Base-by-base conservation (phyloP, 108 stramenopile genomes). In the Fragilaria radians region DNA sequence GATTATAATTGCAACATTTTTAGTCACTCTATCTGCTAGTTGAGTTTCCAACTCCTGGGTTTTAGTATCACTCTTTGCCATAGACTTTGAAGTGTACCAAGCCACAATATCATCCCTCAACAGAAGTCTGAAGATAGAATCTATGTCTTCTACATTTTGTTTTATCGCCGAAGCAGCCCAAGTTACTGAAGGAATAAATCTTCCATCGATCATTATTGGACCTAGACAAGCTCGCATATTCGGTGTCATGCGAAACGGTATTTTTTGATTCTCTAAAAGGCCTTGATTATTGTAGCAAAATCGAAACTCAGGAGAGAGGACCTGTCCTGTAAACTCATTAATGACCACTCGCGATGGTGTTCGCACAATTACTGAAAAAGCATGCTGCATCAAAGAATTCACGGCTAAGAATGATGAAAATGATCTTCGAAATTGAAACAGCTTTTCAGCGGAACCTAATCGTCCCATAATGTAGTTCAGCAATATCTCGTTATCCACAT, bases 171-270 rank as follows among this genome's bases (percentile, higher is more conserved):
- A 73, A 23, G 85, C 83, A 28, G 77, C 69, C 46, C 62, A 79
- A 18, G 73, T 70, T 63, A 92, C 74, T 0, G 87, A 75, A 29
- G 77, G 73, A 27, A 85, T 50, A 52, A 89, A 86, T 11, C 66
- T 62, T 3, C 87, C 87, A 19, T 87, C 74, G 0, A 87, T 46
- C 46, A 86, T 52, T 48, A 82, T 66, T 28, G 83, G 74, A 17
- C 91, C 91, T 28, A 92, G 69, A 19, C 80, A 69, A 25, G 62
- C 68, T 4, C 67, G 48, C 5, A 92, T 68, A 42, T 88, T 88
- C 32, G 84, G 72, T 46, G 91, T 92, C 81, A 92, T 59, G 17
- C 91, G 72, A 62, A 87, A 92, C n/a, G 91, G 91, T 33, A 92
- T 65, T n/a, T 59, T 54, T 23, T 59, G 76, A 5, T 58, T 60